phyloP scores from a whole-genome alignment of 495 filamentous ascomycete species.

The Xylaria palmicola region DNA sequence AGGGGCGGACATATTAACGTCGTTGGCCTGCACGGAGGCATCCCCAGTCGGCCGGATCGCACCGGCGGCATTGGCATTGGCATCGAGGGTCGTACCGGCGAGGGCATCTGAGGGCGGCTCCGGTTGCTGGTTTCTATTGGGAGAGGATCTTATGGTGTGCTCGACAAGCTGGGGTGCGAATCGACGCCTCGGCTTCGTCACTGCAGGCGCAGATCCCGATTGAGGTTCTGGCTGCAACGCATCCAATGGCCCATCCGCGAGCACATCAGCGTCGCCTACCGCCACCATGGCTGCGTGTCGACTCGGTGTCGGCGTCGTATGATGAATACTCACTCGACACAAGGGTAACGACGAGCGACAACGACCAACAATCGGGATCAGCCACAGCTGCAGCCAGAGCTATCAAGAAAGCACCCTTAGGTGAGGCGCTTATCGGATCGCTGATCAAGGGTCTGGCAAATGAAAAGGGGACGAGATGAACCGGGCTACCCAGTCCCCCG shows the following conservation, averaged over 20 bases:
- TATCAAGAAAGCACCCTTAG: background rate
- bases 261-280: constrained; percentile 3
- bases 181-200: constrained; percentile 39
- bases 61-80: background rate
- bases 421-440: background rate
- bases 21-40: constrained; percentile 25
- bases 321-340: background rate
- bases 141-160: constrained; percentile 47
- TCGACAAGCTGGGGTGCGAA: constrained; percentile 58
- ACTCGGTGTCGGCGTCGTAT: background rate
- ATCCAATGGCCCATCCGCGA: constrained; percentile 4
- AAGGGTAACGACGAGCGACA: background rate
- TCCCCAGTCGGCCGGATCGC: constrained; percentile 24
- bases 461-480: background rate
- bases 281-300: constrained; percentile 9
- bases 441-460: background rate
- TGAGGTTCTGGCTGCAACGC: background rate
- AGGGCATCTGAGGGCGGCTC: background rate
- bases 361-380: background rate
- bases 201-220: constrained; percentile 2
- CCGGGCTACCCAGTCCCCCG: background rate
- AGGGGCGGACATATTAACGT: constrained; percentile 23
- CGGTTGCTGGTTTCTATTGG: constrained; percentile 14
- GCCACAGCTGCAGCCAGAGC: background rate
- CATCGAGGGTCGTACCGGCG: background rate